phyloP scores from a whole-genome alignment of 2,329 filamentous ascomycete species.

The Periconia sp. region DNA sequence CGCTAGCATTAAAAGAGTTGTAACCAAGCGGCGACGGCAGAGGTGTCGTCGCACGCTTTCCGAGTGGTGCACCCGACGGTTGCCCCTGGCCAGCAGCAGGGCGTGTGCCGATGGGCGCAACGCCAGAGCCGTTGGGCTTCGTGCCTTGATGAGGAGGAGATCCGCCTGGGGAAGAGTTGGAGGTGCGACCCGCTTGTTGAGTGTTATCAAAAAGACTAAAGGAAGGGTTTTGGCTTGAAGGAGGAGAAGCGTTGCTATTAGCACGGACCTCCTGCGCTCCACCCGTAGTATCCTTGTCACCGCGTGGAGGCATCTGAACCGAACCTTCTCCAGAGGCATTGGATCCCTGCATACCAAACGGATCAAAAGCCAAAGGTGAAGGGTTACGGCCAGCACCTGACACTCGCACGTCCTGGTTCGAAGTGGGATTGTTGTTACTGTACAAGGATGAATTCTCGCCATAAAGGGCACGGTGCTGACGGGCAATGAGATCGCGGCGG shows the following conservation, averaged over 20 bases:
- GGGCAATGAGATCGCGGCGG: constrained; percentile 91
- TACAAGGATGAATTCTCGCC: constrained; percentile 71
- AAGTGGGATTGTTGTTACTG: constrained; percentile 65
- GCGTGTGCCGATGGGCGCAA: constrained; percentile 92
- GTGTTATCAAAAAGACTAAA: constrained; percentile 52
- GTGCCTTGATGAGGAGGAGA: constrained; percentile 73
- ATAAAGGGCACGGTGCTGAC: constrained; percentile 92
- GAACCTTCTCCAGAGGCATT: constrained; percentile 55
- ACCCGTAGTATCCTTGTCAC: constrained; percentile 47
- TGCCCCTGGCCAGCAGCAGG: constrained; percentile 65
- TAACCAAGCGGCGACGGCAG: constrained; percentile 81
- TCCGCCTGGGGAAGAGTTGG: constrained; percentile 80
- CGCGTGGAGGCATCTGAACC: constrained; percentile 53
- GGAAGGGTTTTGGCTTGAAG: constrained; percentile 60
- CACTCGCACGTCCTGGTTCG: constrained; percentile 65
- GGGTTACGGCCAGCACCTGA: constrained; percentile 67
- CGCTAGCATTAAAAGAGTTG: constrained; percentile 62
- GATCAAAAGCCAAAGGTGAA: constrained; percentile 80
- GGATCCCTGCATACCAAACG: constrained; percentile 59
- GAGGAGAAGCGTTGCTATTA: constrained; percentile 84
- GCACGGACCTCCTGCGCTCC: constrained; percentile 66
- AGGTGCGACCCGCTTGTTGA: constrained; percentile 75
- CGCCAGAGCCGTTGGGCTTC: constrained; percentile 62
- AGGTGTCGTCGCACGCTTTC: constrained; percentile 85
- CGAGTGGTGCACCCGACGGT: constrained; percentile 61